These are phyloP conservation scores for Rhizomucor miehei DNA, from an alignment of 371 early-diverging fungal genomes.

Conservation along the genomic window DNA sequence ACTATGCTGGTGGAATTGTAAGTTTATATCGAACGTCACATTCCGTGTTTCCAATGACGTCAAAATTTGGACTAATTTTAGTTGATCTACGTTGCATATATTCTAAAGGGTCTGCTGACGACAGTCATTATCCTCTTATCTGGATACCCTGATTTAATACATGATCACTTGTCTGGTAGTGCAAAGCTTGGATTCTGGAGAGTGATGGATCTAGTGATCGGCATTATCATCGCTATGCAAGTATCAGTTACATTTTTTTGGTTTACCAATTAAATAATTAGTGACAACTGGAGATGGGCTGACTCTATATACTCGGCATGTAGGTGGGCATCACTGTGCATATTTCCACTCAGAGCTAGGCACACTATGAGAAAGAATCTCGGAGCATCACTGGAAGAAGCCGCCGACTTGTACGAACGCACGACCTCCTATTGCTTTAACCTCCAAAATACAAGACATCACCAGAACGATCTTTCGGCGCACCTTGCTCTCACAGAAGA, in stretches of 20 bases:
- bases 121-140: conserved; percentile 32
- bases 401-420: conserved; percentile 31
- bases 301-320: no score
- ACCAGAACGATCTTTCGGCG: conserved; percentile 1
- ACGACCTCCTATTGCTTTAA: conserved; percentile 29
- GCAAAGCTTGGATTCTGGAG: conserved; percentile 33
- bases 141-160: conserved; percentile 28
- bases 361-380: conserved; percentile 32
- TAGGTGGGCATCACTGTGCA: conserved; percentile 21
- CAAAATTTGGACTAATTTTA: neutral
- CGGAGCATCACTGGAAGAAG: conserved; percentile 30
- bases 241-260: conserved; percentile 3
- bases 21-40: conserved; percentile 9
- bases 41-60: neutral
- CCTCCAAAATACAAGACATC: conserved; percentile 3
- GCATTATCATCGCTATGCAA: conserved; percentile 36
- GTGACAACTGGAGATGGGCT: no score
- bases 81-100: no score
- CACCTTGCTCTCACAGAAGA: neutral
- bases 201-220: conserved; percentile 28
- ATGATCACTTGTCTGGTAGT: conserved; percentile 21
- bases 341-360: conserved; percentile 34
- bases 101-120: conserved; percentile 25
- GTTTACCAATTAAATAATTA: neutral
- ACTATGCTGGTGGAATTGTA: conserved; percentile 40